Conservation (phyloP, 352 stramenopile species). For the Phytopythium montanum region DNA sequence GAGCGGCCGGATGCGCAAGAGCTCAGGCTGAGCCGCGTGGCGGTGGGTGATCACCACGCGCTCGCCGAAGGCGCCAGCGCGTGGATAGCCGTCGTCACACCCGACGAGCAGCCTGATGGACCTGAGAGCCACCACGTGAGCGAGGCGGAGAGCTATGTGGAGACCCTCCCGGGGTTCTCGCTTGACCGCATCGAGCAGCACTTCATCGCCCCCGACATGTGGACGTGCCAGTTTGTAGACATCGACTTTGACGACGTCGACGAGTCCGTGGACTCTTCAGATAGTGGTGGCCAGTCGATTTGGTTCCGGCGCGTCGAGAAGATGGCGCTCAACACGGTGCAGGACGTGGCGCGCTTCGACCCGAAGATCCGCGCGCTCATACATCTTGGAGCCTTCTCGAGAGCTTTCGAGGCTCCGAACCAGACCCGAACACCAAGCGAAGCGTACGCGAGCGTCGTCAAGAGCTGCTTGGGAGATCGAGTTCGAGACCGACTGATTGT, state of each 20-base stretch:
- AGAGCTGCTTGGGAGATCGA: conserved; percentile 33
- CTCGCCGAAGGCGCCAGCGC: conserved; percentile 60
- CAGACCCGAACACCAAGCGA: conserved; percentile 10
- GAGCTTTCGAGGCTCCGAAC: conserved; percentile 3
- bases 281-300: conserved; percentile 1
- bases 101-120: conserved; percentile 7
- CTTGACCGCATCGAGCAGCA: conserved; percentile 20
- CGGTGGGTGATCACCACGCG: conserved; percentile 51
- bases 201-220: conserved; percentile 13
- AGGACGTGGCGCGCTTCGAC: conserved; percentile 17
- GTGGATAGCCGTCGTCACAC: conserved; percentile 36
- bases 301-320: conserved; percentile 12
- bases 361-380: conserved; percentile 11
- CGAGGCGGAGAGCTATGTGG: conserved; percentile 23
- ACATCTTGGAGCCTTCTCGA: not conserved
- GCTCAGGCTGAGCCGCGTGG: conserved; percentile 38
- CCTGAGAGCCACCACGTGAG: not conserved
- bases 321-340: conserved; percentile 11
- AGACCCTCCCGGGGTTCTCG: conserved; percentile 18
- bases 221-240: conserved; percentile 39
- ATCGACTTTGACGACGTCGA: conserved; percentile 56
- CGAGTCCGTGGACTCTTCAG: conserved; percentile 7
- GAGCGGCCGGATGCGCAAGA: conserved; percentile 18
- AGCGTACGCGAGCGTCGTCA: conserved; percentile 1
- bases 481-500: conserved; percentile 39